Percentiles rank a stretch among this genome's conserved stretches.
Evolutionary conservation across 768 basidiomycete genomes (phyloP).

Genomic region (Xanthoconium purpureum): DNA sequence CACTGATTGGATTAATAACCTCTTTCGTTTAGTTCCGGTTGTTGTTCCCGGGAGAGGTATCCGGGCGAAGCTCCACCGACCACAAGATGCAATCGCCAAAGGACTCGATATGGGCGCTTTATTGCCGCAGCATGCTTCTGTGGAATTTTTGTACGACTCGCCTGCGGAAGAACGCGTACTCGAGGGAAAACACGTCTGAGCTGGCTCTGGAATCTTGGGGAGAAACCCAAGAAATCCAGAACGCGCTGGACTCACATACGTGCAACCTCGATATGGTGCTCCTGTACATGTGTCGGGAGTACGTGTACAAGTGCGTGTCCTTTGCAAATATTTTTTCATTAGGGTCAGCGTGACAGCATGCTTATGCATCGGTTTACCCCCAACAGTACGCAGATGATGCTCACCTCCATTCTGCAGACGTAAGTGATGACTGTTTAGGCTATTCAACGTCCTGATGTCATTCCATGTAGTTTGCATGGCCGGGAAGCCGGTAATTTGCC

Average conservation of each 20-base stretch:
- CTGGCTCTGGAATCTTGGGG: constrained; percentile 59
- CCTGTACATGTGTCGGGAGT: constrained; percentile 66
- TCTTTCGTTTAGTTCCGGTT: constrained; percentile 30
- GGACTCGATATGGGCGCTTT: constrained; percentile 78
- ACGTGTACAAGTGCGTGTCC: constrained; percentile 65
- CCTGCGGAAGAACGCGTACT: constrained; percentile 40
- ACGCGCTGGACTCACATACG: constrained; percentile 60
- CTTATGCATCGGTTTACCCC: constrained; percentile 15
- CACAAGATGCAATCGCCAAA: constrained; percentile 56
- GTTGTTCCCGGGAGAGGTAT: constrained; percentile 75
- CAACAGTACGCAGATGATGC: constrained; percentile 58
- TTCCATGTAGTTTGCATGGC: constrained; percentile 46
- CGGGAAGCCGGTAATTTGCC: constrained; percentile 45
- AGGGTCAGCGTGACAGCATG: constrained; percentile 9
- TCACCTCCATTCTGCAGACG: constrained; percentile 64
- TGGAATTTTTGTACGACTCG: constrained; percentile 68
- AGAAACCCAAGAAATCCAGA: constrained; percentile 67
- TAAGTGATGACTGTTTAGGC: constrained; percentile 34
- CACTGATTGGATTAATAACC: constrained; percentile 10
- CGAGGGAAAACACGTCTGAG: constrained; percentile 54
- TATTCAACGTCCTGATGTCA: constrained; percentile 16
- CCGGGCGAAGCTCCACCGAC: constrained; percentile 46
- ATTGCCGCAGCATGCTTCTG: constrained; percentile 77
- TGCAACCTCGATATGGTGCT: constrained; percentile 71
- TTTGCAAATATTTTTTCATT: constrained; percentile 1